A percentile compares a stretch with the other conserved stretches of the same genome.
These are phyloP conservation scores for Melampsora occidentalis DNA, from an alignment of 1,284 basidiomycete genomes.

Conservation along the genomic window DNA sequence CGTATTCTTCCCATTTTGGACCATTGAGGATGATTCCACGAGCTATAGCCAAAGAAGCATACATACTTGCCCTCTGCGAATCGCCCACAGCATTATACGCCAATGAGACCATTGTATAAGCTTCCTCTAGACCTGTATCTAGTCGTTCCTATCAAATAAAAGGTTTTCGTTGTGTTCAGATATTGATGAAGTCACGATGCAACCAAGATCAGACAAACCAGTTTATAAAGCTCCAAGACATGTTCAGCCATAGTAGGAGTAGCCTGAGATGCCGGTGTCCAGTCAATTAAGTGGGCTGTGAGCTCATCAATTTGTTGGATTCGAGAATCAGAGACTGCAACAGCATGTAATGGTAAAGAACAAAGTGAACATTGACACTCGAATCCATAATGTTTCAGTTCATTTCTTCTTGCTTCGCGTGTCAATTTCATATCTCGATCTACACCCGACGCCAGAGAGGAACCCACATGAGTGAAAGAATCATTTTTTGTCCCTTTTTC, in stretches of 20 bases:
- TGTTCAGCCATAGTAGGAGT: too few relatives aligned
- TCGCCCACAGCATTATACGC: not conserved
- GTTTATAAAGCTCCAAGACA: not conserved
- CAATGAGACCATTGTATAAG: not conserved
- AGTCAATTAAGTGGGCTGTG: not conserved
- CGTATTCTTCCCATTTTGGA: not conserved
- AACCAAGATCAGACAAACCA: not conserved
- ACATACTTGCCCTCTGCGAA: not conserved
- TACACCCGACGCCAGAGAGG: not conserved
- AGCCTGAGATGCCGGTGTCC: not conserved
- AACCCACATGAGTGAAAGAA: too few relatives aligned
- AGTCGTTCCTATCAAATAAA: not conserved
- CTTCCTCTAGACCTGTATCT: not conserved
- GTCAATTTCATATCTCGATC: not conserved
- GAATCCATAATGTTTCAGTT: not conserved
- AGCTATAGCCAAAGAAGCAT: not conserved
- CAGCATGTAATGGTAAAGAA: not conserved
- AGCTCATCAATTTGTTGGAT: not conserved
- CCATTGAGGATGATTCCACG: not conserved
- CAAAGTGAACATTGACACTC: not conserved
- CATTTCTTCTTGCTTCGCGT: not conserved
- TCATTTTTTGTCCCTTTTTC: not conserved
- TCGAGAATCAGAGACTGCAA: not conserved
- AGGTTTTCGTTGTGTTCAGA: not conserved
- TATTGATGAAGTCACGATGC: not conserved